These are phyloP conservation scores for Pseudozyma pruni DNA, from an alignment of 1,284 basidiomycete species.

Conservation along the genomic window DNA sequence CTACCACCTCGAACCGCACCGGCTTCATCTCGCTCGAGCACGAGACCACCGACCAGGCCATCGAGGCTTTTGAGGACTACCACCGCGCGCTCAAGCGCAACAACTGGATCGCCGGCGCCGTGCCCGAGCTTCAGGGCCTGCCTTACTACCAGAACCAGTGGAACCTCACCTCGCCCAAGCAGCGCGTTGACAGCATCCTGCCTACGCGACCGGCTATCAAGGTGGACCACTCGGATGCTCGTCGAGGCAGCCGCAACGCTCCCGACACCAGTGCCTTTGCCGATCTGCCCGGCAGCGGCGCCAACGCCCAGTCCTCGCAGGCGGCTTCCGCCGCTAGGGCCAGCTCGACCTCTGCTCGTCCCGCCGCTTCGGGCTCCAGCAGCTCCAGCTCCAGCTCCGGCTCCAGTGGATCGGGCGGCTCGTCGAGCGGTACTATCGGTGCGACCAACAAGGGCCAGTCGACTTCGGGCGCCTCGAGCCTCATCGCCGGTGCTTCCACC, in stretches of 20 bases:
- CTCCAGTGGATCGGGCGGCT: neutral
- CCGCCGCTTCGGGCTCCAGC: neutral
- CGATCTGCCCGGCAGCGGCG: slow-evolving; percentile 35
- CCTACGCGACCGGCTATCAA: slow-evolving; percentile 42
- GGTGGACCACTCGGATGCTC: slow-evolving; percentile 46
- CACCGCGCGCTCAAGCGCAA: slow-evolving; percentile 34
- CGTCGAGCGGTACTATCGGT: neutral
- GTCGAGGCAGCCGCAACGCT: slow-evolving; percentile 28
- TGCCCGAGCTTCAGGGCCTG: slow-evolving; percentile 52
- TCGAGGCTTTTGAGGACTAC: slow-evolving; percentile 54
- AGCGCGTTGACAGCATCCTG: slow-evolving; percentile 41
- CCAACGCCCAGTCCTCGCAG: slow-evolving; percentile 11
- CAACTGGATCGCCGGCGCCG: slow-evolving; percentile 46
- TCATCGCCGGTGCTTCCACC: slow-evolving; percentile 26
- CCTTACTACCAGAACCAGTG: slow-evolving; percentile 62
- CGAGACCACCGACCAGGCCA: slow-evolving; percentile 59
- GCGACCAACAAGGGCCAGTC: slow-evolving; percentile 19
- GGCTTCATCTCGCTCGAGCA: slow-evolving; percentile 62
- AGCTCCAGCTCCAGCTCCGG: neutral
- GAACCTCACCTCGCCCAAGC: slow-evolving; percentile 40
- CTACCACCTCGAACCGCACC: slow-evolving; percentile 31
- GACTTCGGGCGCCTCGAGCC: slow-evolving; percentile 28
- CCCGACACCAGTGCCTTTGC: slow-evolving; percentile 43
- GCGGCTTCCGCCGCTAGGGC: slow-evolving; percentile 15
- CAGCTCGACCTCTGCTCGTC: slow-evolving; percentile 2